Percentiles rank a stretch among this genome's conserved stretches.
phyloP scores from a whole-genome alignment of 192 early-diverging fungal genomes.

The Linnemannia exigua region DNA sequence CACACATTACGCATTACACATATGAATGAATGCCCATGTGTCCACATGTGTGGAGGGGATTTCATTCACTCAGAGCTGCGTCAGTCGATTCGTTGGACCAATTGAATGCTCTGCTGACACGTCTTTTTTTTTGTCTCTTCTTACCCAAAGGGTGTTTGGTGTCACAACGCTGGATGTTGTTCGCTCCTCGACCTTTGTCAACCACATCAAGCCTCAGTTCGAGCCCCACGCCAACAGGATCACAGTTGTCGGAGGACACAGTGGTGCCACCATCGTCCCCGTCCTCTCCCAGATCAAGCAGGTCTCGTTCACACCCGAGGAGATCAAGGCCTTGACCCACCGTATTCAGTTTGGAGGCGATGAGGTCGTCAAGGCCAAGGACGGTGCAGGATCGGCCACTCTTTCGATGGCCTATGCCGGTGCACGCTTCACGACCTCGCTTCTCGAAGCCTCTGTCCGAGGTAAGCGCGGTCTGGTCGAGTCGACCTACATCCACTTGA shows the following conservation, averaged over 20 bases:
- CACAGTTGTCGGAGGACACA: conserved; percentile 94
- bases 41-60: background rate
- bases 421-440: conserved; percentile 87
- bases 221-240: conserved; percentile 80
- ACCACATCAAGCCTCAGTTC: conserved; percentile 76
- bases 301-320: conserved; percentile 78
- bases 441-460: conserved; percentile 80
- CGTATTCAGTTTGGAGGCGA: conserved; percentile 98
- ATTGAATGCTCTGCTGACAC: background rate
- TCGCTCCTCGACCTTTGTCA: conserved; percentile 92
- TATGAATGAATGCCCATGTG: background rate
- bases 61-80: background rate
- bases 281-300: conserved; percentile 78
- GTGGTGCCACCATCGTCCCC: conserved; percentile 95
- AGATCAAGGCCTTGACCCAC: conserved; percentile 89
- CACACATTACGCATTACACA: background rate
- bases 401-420: conserved; percentile 91
- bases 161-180: conserved; percentile 96
- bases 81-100: background rate
- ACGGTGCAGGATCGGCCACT: conserved; percentile 87
- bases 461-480: conserved; percentile 83
- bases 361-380: conserved; percentile 98
- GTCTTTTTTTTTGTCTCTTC: conserved; percentile 10
- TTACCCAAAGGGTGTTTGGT: conserved; percentile 82
- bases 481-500: conserved; percentile 80